Percentiles rank a stretch among this genome's conserved stretches.
phyloP scores from a whole-genome alignment of 805 yeast genomes.

The Cyberlindnera mycetangii region DNA sequence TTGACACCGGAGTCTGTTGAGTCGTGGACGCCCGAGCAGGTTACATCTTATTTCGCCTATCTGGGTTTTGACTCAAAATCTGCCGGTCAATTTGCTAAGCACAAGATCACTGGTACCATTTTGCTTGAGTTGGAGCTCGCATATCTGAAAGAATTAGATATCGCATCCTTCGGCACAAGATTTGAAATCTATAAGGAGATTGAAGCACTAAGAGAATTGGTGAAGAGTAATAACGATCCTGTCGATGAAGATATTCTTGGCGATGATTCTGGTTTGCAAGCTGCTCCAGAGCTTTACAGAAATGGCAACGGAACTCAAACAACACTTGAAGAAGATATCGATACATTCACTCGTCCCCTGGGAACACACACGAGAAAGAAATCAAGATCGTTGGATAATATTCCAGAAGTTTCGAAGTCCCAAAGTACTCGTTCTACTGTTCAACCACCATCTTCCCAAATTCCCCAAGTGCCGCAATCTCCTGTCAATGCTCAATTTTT shows the following conservation, averaged over 20 bases:
- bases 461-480: constrained; percentile 15
- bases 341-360: constrained; percentile 25
- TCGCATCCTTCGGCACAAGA: constrained; percentile 90
- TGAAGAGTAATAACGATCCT: constrained; percentile 3
- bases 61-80: constrained; percentile 71
- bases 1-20: constrained; percentile 48
- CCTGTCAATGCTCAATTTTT: constrained; percentile 37
- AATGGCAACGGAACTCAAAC: constrained; percentile 1
- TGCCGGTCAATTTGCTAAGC: constrained; percentile 79
- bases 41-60: constrained; percentile 67
- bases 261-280: constrained; percentile 14
- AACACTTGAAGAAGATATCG: constrained; percentile 18
- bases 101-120: constrained; percentile 86
- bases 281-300: constrained; percentile 18
- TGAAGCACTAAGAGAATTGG: constrained; percentile 49
- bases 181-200: constrained; percentile 90
- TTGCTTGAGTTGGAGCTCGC: constrained; percentile 81
- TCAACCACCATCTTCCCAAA: constrained; percentile 23
- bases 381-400: constrained; percentile 50
- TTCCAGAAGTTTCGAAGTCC: constrained; percentile 21
- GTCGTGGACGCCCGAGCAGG: constrained; percentile 85
- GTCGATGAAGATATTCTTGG: constrained; percentile 11
- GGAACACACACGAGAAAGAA: constrained; percentile 46
- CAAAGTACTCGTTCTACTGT: constrained; percentile 4
- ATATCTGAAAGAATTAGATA: constrained; percentile 87